Base-by-base conservation (phyloP, 768 basidiomycete species). In the Pleurotus pulmonarius region DNA sequence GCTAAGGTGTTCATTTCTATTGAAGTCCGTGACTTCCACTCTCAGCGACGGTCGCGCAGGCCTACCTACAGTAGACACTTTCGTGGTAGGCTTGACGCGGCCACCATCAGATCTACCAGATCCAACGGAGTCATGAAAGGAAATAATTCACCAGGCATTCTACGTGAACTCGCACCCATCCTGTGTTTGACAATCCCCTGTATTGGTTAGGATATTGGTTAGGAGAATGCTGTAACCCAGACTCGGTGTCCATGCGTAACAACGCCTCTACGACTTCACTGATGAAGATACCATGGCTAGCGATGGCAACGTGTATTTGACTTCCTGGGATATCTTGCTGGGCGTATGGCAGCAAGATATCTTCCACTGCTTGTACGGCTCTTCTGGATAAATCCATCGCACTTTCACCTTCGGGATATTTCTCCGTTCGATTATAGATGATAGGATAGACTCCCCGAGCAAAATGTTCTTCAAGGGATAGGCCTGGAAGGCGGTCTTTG, bases 261-360 rank as follows among this genome's bases (percentile, higher is more conserved):
- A 90, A 66, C 24, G 78, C 77, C 20, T 74, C 72, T 3, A 89
- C 65, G 12, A 87, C 68, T 68, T 87, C 83, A 24, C 70, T 72
- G 45, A 92, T 86, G 67, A 84, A 85, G 18, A 89, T 61, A 0
- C 91, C 88, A 67, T 93, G 90, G 69, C 89, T 90, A 46, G 90
- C 83, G 39, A 92, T 62, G 1, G 83, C 88, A 22, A 91, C 66
- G 58, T 85, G 80, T 3, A 77, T 60, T 34, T 75, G 74, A 39
- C 72, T 64, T 46, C 57, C 65, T 37, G 73, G 70, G n/a, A 73
- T 72, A 43, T 69, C 63, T 18, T 74, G 63, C 65, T 67, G 59
- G n/a, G 90, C 69, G 60, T 86, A 77, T 3, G 85, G 81, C 61
- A 87, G 63, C 7, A 90, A 64, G 15, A 86, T 63, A 4, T 83